Base-by-base conservation (phyloP, 345 rosid genomes). In the Lepidium sativum region DNA sequence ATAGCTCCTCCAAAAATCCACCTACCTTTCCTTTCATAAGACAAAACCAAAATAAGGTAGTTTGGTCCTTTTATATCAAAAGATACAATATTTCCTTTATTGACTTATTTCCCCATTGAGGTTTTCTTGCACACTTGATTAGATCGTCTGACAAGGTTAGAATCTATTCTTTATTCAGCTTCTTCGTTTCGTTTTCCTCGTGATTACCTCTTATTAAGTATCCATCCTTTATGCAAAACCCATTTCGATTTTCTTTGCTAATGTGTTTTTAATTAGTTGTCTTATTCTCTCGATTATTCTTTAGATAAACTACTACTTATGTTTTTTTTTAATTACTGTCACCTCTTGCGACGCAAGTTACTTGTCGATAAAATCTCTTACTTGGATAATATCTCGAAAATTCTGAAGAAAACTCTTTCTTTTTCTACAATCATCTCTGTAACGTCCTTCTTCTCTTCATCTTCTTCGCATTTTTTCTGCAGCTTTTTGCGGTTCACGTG, bases 401-500 rank as follows among this genome's bases (percentile, higher is more conserved):
- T 58, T 65, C 71, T 18, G 9, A 42, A 34, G 23, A 57, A 31
- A 63, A 4, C 17, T 8, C 35, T 1, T 13, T 34, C 0, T 4
- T 8, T 0, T 14, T 14, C 3, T 31, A 3, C 11, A 34, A 58
- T 59, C 59, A 20, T 57, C 70, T 58, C 42, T 65, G 48, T 72
- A 58, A 65, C 71, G 41, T 72, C 70, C 42, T 55, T 44, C 62
- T 55, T 45, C 63, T 47, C 64, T 0, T 18, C 35, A 72, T 66
- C 77, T 18, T 51, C 66, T 65, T 52, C 1, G 33, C 76, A 67
- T 72, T 65, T 57, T 65, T 65, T 65, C 66, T 42, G 48, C 76
- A 57, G 14, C 48, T 49, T 71, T 70, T 71, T 56, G 52, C 39
- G 71, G 60, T 56, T 72, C 76, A 72, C 76, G 76, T 72, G 49